Percentiles rank a stretch among this genome's conserved stretches.
Conservation (phyloP, 148 eudicot genomes). For the Camellia granthamiana region DNA sequence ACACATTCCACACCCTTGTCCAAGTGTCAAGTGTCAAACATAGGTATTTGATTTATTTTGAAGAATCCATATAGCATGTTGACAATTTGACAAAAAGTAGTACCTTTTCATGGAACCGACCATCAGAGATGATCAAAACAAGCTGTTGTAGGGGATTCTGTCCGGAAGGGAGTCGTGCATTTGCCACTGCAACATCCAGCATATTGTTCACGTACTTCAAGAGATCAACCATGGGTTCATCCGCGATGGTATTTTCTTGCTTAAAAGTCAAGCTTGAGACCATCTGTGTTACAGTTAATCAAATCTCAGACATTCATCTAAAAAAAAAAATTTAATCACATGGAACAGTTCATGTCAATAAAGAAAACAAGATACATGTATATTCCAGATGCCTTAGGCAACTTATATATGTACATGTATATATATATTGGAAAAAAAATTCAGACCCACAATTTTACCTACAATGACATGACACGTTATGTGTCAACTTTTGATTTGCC, state of each 20-base stretch:
- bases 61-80: too few species aligned
- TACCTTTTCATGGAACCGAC: slow-evolving; percentile 77
- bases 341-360: background rate
- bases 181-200: slow-evolving; percentile 73
- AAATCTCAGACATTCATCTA: background rate
- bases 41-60: too few species aligned
- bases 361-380: background rate
- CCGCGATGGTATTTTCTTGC: slow-evolving; percentile 82
- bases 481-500: too few species aligned
- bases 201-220: slow-evolving; percentile 62
- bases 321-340: background rate
- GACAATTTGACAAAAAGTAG: background rate
- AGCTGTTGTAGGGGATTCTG: slow-evolving; percentile 89
- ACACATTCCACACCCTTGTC: too few species aligned
- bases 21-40: too few species aligned
- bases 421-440: too few species aligned
- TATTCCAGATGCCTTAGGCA: background rate
- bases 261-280: slow-evolving; percentile 82
- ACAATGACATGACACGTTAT: too few species aligned
- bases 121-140: slow-evolving; percentile 91
- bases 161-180: slow-evolving; percentile 87
- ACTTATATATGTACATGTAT: background rate
- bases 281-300: slow-evolving; percentile 54
- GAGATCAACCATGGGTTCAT: slow-evolving; percentile 81
- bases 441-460: too few species aligned